These are phyloP conservation scores for Claviceps citrina DNA, from an alignment of 2,329 filamentous ascomycete species.

Conservation along the genomic window DNA sequence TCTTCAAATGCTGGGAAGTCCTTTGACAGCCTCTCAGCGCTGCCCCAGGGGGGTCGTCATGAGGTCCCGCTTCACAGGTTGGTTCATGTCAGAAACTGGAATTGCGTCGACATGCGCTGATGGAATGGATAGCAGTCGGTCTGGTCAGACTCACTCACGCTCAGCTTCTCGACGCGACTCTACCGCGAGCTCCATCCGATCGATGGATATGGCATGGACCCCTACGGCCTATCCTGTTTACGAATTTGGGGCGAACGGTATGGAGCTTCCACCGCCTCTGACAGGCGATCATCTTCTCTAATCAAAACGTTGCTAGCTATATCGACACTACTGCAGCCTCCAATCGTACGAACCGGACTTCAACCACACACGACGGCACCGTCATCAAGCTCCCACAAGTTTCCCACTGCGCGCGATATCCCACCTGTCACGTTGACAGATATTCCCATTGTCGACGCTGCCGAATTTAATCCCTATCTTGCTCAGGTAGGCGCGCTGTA, in stretches of 20 bases:
- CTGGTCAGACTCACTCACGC: slow-evolving; percentile 31
- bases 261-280: neutral
- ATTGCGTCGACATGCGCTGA: slow-evolving; percentile 8
- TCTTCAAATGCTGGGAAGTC: slow-evolving; percentile 46
- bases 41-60: slow-evolving; percentile 32
- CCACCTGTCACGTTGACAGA: slow-evolving; percentile 85
- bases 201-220: slow-evolving; percentile 55
- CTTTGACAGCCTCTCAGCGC: slow-evolving; percentile 46
- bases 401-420: slow-evolving; percentile 77
- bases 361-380: slow-evolving; percentile 62
- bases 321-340: slow-evolving; percentile 79
- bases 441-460: slow-evolving; percentile 62
- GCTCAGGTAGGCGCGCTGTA: slow-evolving; percentile 75
- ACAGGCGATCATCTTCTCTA: neutral
- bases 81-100: slow-evolving; percentile 5
- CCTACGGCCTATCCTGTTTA: slow-evolving; percentile 39
- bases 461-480: slow-evolving; percentile 73
- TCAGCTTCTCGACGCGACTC: slow-evolving; percentile 54
- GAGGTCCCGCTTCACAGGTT: slow-evolving; percentile 48
- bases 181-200: slow-evolving; percentile 73
- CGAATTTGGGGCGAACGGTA: slow-evolving; percentile 76
- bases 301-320: slow-evolving; percentile 43
- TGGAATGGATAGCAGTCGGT: slow-evolving; percentile 21
- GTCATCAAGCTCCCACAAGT: slow-evolving; percentile 56
- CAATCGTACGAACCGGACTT: slow-evolving; percentile 77